Evolutionary conservation across 345 rosid genomes (phyloP).

Genomic region (Punica granatum): DNA sequence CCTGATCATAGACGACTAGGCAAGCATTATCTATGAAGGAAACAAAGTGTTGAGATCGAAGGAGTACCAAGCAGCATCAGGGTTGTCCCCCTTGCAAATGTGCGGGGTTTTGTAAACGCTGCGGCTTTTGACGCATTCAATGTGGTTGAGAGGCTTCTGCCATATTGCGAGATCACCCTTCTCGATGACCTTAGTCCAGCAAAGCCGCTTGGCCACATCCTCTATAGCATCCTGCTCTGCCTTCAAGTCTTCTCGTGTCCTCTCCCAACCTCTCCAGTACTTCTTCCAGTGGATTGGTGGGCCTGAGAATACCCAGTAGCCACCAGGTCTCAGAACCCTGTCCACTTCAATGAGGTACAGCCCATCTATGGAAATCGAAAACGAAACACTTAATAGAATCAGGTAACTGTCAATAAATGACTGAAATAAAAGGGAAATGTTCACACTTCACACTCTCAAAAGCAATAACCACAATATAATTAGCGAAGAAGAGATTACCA

Average conservation of each 20-base stretch:
- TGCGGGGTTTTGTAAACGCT: conserved; percentile 42
- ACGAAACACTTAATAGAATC: neutral
- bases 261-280: conserved; percentile 94
- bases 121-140: conserved; percentile 53
- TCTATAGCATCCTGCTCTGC: conserved; percentile 87
- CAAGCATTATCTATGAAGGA: neutral
- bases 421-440: neutral
- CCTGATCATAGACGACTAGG: neutral
- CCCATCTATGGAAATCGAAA: conserved; percentile 44
- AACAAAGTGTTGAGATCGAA: neutral
- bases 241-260: conserved; percentile 70
- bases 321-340: conserved; percentile 91
- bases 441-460: neutral
- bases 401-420: neutral
- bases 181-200: conserved; percentile 90
- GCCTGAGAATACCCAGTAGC: conserved; percentile 93
- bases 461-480: neutral
- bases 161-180: conserved; percentile 63
- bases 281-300: conserved; percentile 91
- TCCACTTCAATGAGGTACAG: conserved; percentile 83
- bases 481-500: neutral
- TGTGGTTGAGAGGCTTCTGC: conserved; percentile 87
- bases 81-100: conserved; percentile 58
- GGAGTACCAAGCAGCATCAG: conserved; percentile 69
- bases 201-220: conserved; percentile 60